A percentile compares a stretch with the other conserved stretches of the same genome.
These are phyloP conservation scores for Aspergillus tubingensis DNA, from an alignment of 2,329 filamentous ascomycete species.

Conservation along the genomic window DNA sequence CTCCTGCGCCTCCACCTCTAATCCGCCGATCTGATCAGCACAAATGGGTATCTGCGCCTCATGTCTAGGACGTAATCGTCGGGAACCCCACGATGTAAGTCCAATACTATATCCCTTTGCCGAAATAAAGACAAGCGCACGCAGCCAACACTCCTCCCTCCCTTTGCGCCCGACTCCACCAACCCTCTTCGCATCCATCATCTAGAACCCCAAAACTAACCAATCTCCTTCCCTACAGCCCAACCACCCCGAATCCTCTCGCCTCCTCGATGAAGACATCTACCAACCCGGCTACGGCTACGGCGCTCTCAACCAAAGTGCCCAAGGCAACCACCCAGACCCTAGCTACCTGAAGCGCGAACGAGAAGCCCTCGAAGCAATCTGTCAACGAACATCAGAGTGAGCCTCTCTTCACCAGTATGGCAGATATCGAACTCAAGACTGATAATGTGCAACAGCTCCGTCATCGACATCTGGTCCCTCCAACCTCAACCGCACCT, in stretches of 20 bases:
- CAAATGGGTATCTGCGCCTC: constrained; percentile 50
- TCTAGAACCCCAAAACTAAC: neutral
- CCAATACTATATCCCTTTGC: constrained; percentile 6
- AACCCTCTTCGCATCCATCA: neutral
- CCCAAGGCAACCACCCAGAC: constrained; percentile 43
- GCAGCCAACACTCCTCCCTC: neutral
- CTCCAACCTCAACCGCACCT: constrained; percentile 46
- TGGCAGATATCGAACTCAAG: neutral
- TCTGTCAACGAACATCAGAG: constrained; percentile 52
- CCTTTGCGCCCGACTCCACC: neutral
- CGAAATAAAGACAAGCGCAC: neutral
- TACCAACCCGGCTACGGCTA: constrained; percentile 49
- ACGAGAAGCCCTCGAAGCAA: constrained; percentile 48
- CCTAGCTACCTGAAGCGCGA: constrained; percentile 47
- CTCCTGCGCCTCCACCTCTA: constrained; percentile 10
- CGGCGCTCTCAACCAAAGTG: constrained; percentile 41
- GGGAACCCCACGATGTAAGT: constrained; percentile 41
- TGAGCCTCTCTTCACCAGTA: constrained; percentile 26
- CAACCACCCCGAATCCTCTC: constrained; percentile 44
- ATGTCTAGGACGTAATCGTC: constrained; percentile 43
- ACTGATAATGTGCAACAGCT: constrained; percentile 27
- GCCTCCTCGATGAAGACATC: constrained; percentile 48
- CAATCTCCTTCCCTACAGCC: neutral
- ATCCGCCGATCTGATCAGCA: constrained; percentile 8
- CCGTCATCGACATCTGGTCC: constrained; percentile 49